phyloP scores from a whole-genome alignment of 2,329 filamentous ascomycete genomes.

The Cytospora piceicola region DNA sequence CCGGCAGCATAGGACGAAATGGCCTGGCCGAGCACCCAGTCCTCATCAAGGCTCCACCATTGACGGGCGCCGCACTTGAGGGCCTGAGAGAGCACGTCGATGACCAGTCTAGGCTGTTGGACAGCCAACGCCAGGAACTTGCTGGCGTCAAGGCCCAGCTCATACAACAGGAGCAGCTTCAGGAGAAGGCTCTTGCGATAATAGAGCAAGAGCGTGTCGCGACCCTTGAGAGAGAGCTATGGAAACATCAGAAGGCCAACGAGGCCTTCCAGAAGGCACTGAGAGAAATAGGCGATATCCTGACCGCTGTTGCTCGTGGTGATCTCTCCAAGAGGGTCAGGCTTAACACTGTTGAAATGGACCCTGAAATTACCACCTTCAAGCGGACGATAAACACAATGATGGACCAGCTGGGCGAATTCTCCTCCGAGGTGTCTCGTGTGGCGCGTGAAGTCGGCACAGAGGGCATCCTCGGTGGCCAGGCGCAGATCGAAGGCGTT shows the following conservation, averaged over 20 bases:
- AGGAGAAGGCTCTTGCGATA: conserved; percentile 78
- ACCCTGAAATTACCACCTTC: conserved; percentile 96
- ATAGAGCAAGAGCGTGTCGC: conserved; percentile 88
- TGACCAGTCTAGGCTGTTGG: conserved; percentile 89
- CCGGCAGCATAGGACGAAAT: conserved; percentile 35
- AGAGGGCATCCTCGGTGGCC: conserved; percentile 89
- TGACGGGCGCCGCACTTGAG: conserved; percentile 82
- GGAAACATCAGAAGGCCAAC: conserved; percentile 97
- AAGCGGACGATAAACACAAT: conserved; percentile 98
- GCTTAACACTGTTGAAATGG: conserved; percentile 95
- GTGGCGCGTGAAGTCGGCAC: conserved; percentile 95
- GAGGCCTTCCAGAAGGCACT: conserved; percentile 97
- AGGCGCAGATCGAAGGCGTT: conserved; percentile 90
- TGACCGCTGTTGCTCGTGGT: conserved; percentile 92
- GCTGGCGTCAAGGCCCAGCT: conserved; percentile 85
- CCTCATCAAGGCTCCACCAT: conserved; percentile 51
- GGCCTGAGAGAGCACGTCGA: conserved; percentile 89
- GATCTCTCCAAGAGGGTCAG: conserved; percentile 96
- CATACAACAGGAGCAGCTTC: conserved; percentile 80
- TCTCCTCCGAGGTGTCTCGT: conserved; percentile 93
- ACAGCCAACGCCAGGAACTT: conserved; percentile 83
- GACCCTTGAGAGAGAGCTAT: conserved; percentile 87
- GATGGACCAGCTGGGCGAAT: conserved; percentile 97
- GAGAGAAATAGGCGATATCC: conserved; percentile 94
- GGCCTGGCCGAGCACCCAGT: conserved; percentile 34